A percentile compares a stretch with the other conserved stretches of the same genome.
phyloP scores from a whole-genome alignment of 305 asterid species.

The Solanum aculeatissimum region DNA sequence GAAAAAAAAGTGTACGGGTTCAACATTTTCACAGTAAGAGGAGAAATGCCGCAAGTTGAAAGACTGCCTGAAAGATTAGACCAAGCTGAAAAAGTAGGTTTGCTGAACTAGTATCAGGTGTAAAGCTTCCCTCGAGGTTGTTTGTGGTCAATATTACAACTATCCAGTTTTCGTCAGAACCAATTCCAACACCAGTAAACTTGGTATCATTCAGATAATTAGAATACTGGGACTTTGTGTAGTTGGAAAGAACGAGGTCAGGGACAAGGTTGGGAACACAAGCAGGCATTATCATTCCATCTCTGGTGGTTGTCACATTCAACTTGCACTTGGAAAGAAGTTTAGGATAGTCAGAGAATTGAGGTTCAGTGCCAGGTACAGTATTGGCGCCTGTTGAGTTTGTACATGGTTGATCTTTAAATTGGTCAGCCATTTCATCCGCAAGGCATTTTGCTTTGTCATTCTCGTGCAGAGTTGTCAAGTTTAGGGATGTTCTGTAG shows the following conservation, averaged over 20 bases:
- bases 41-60: conserved; percentile 16
- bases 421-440: conserved; percentile 52
- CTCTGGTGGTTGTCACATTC: conserved; percentile 71
- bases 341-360: conserved; percentile 39
- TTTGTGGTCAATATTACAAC: conserved; percentile 63
- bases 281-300: conserved; percentile 74
- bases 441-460: conserved; percentile 84
- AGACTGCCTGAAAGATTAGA: conserved; percentile 3
- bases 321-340: conserved; percentile 50
- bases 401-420: conserved; percentile 68
- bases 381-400: conserved; percentile 75
- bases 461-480: conserved; percentile 45
- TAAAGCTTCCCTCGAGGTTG: conserved; percentile 57
- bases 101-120: conserved; percentile 22
- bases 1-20: not conserved
- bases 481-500: conserved; percentile 54
- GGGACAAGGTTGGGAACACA: conserved; percentile 64
- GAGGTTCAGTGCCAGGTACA: conserved; percentile 69
- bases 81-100: conserved; percentile 18
- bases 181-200: conserved; percentile 66
- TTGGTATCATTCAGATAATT: conserved; percentile 41
- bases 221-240: conserved; percentile 54
- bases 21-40: conserved; percentile 19
- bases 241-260: conserved; percentile 52
- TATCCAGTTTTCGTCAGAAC: conserved; percentile 52